Percentiles rank a stretch among this genome's conserved stretches.
Conservation (phyloP, 441 rosid genomes). For the Breynia disticha region DNA sequence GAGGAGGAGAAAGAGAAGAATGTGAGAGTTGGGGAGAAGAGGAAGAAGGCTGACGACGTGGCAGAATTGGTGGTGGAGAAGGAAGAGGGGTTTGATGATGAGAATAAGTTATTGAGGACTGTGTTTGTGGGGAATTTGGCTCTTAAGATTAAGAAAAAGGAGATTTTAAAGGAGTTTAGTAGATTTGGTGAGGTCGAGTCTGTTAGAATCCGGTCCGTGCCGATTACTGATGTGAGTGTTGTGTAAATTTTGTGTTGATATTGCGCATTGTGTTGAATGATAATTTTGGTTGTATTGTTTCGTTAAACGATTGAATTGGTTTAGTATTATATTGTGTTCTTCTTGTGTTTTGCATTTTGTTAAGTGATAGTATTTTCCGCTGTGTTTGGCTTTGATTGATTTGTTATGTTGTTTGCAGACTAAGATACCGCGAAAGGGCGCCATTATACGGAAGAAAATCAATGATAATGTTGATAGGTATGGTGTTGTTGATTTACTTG, state of each 20-base stretch:
- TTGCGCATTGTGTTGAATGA: background rate
- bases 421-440: conserved; percentile 78
- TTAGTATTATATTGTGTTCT: background rate
- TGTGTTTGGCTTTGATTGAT: background rate
- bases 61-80: conserved; percentile 32
- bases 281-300: background rate
- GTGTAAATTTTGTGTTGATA: background rate
- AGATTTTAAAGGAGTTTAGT: conserved; percentile 58
- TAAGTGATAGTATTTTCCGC: background rate
- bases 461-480: conserved; percentile 81
- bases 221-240: conserved; percentile 64
- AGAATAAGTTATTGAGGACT: conserved; percentile 74
- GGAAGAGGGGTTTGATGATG: conserved; percentile 83
- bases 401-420: conserved; percentile 41
- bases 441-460: conserved; percentile 56
- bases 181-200: conserved; percentile 83
- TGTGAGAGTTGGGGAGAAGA: conserved; percentile 56
- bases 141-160: conserved; percentile 72
- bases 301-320: no score
- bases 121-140: conserved; percentile 93
- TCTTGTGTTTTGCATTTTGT: background rate
- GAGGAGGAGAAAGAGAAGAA: conserved; percentile 17
- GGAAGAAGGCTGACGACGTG: conserved; percentile 59
- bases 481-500: background rate
- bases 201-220: conserved; percentile 84